Evolutionary conservation across 2,329 filamentous ascomycete genomes (phyloP).

Genomic region (Aspergillus chevalieri): DNA sequence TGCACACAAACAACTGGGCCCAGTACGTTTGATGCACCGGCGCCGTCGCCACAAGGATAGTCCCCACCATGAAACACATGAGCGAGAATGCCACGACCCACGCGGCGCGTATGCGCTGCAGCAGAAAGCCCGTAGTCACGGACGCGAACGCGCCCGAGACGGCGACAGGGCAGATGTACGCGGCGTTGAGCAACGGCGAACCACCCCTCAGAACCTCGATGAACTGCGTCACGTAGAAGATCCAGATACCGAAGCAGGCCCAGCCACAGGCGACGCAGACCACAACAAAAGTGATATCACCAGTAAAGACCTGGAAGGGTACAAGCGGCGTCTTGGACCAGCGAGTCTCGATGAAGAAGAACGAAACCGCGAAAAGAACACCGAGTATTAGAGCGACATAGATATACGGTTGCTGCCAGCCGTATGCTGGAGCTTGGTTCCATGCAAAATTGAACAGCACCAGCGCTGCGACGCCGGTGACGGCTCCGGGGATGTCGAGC

Average conservation of each 20-base stretch:
- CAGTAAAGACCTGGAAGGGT: slow-evolving; percentile 41
- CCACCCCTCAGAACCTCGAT: slow-evolving; percentile 18
- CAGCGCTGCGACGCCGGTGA: slow-evolving; percentile 49
- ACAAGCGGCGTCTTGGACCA: slow-evolving; percentile 50
- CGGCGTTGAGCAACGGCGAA: slow-evolving; percentile 16
- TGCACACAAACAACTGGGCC: slow-evolving; percentile 55
- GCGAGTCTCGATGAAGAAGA: slow-evolving; percentile 48
- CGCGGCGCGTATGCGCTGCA: not conserved
- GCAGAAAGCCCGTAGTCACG: not conserved
- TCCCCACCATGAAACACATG: slow-evolving; percentile 34
- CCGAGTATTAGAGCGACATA: slow-evolving; percentile 54
- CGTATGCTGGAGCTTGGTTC: slow-evolving; percentile 58
- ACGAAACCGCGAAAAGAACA: slow-evolving; percentile 47
- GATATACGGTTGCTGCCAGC: slow-evolving; percentile 54
- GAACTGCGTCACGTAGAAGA: slow-evolving; percentile 36
- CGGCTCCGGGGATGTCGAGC: slow-evolving; percentile 37
- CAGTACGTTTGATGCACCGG: slow-evolving; percentile 57
- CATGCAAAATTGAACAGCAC: slow-evolving; percentile 62
- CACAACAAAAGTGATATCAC: slow-evolving; percentile 29
- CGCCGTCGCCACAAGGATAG: slow-evolving; percentile 38
- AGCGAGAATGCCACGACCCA: not conserved
- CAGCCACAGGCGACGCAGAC: slow-evolving; percentile 38
- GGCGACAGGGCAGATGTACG: not conserved
- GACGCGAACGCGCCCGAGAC: not conserved
- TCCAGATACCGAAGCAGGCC: slow-evolving; percentile 37